Base-by-base conservation (phyloP, 257 asterid genomes). In the Primulina tabacum region DNA sequence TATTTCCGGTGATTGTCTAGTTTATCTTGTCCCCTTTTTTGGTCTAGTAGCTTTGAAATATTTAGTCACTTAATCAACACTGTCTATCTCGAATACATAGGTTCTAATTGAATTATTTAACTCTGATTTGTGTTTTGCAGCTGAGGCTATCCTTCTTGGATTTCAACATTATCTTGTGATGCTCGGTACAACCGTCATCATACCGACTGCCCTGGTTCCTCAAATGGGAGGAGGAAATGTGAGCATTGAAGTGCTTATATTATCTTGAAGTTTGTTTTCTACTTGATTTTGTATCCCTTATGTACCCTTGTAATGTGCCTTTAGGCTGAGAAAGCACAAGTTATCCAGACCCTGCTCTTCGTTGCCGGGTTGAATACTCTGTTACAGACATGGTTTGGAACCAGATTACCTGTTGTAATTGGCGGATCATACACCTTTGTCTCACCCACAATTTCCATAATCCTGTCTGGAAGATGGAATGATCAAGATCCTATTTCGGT, bases 161-260 rank as follows among this genome's bases (percentile, higher is more conserved):
- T 90, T 90, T 74, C 97, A 90, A 62, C 96, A 90, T 74, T 90
- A 90, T 78, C 60, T 90, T 38, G 97, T 90, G 63, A 87, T 90
- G 90, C 96, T 90, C 12, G 95, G 92, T 63, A 88, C 97, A 12
- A 78, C 88, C 4, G 96, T 89, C 75, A 79, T 90, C 67, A 90
- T 90, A 66, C 92, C 97, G 12, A 78, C 90, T 10, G 95, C 94
- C 12, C 75, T 90, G 59, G 97, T 90, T 76, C 96, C 96, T 77
- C 97, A 90, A 78, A 90, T 90, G 97, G 97, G 97, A 77, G 97
- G 97, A 72, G 95, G 96, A 85, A 83, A 85, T 56, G 96, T 90
- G 73, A 85, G 35, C 73, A 7, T 64, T 58, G 47, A 17, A 55
- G 60, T 68, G 6, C 10, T 68, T 50, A 43, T 65, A 71, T 60